Percentiles rank a stretch among this genome's conserved stretches.
Conservation (phyloP, 2,329 filamentous ascomycete genomes). For the Tolypocladium ovalisporum region DNA sequence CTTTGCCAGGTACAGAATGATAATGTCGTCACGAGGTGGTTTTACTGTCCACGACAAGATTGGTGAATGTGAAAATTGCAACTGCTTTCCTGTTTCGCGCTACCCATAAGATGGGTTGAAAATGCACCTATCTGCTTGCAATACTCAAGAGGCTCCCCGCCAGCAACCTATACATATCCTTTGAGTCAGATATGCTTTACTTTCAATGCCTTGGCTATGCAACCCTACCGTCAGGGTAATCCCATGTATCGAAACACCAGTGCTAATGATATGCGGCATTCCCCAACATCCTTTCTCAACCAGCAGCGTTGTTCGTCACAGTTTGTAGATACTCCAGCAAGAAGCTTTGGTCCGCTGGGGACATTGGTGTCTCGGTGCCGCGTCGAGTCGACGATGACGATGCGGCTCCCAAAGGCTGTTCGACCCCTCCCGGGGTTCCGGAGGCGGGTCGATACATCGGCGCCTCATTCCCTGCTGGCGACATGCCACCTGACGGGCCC, state of each 20-base stretch:
- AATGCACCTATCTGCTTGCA: not conserved
- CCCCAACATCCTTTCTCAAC: constrained; percentile 11
- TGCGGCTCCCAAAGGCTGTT: constrained; percentile 8
- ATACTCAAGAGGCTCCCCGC: not conserved
- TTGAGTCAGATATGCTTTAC: not conserved
- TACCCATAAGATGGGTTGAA: not conserved
- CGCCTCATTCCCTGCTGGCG: constrained; percentile 3
- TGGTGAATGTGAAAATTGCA: not conserved
- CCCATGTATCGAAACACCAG: not conserved
- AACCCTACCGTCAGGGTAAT: not conserved
- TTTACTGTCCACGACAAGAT: not conserved
- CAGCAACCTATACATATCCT: not conserved
- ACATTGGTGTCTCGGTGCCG: constrained; percentile 44
- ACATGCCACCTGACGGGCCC: not conserved
- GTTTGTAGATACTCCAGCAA: constrained; percentile 63
- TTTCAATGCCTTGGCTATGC: not conserved
- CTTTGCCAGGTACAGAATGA: no score
- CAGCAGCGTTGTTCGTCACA: constrained; percentile 29
- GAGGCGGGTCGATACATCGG: constrained; percentile 29
- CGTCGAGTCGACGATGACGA: constrained; percentile 23
- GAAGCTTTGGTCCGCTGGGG: constrained; percentile 64
- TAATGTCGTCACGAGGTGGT: not conserved
- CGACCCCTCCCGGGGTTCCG: constrained; percentile 29
- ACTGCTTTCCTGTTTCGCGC: not conserved
- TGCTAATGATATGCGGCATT: not conserved